Conservation (phyloP, 805 yeast species). For the Hanseniaspora vineae region DNA sequence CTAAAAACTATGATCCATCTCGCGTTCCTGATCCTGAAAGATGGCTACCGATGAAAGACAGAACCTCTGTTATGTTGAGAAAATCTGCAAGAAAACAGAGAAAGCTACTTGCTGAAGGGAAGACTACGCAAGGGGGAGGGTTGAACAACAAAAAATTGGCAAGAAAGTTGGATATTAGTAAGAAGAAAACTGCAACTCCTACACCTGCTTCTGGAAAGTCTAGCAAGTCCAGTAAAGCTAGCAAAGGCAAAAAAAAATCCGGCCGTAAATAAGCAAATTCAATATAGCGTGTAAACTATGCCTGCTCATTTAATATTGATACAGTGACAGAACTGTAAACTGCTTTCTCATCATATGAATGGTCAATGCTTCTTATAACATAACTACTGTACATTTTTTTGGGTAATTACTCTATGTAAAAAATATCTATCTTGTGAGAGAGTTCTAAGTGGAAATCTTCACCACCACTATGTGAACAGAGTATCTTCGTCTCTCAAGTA, state of each 20-base stretch:
- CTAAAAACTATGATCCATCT: conserved; percentile 29
- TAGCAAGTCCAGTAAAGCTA: not conserved
- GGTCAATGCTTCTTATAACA: too few relatives aligned
- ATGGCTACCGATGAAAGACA: conserved; percentile 83
- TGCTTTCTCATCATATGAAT: too few relatives aligned
- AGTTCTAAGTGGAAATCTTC: not conserved
- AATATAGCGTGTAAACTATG: too few relatives aligned
- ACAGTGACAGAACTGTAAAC: too few relatives aligned
- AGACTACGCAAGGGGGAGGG: conserved; percentile 50
- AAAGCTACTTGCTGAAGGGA: conserved; percentile 21
- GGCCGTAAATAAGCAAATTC: conserved; percentile 11
- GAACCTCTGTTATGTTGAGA: conserved; percentile 72
- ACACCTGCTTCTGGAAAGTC: not conserved
- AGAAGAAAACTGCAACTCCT: conserved; percentile 8
- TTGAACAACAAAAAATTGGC: conserved; percentile 30
- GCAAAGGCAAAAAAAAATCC: conserved; percentile 12
- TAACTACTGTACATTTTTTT: not conserved
- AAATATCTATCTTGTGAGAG: not conserved
- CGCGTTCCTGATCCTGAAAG: conserved; percentile 54
- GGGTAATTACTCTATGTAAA: not conserved
- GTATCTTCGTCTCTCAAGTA: conserved; percentile 97
- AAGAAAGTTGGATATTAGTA: conserved; percentile 20
- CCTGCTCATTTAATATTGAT: too few relatives aligned
- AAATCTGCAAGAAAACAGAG: conserved; percentile 38
- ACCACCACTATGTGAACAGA: conserved; percentile 53